phyloP scores from a whole-genome alignment of 306 rosid genomes.

The Cucumis melo region DNA sequence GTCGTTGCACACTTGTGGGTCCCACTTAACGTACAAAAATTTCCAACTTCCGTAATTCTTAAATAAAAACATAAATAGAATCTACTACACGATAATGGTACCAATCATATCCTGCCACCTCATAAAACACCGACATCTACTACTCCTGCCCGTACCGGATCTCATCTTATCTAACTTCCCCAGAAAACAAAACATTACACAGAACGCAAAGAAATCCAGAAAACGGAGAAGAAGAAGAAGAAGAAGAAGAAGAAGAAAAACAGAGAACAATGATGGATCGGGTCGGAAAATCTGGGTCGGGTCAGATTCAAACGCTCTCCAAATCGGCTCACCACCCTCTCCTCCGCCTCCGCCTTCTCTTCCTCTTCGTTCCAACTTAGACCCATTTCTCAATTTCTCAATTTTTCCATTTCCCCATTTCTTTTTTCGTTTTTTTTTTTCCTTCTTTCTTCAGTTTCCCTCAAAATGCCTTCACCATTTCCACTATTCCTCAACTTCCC shows the following conservation, averaged over 20 bases:
- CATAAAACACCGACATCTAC: too few species aligned
- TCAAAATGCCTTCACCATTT: conserved; percentile 9
- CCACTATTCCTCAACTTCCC: conserved; percentile 7
- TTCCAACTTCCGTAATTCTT: background rate
- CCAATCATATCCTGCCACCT: background rate
- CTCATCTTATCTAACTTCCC: background rate
- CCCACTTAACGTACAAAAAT: background rate
- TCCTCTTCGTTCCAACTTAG: conserved; percentile 40
- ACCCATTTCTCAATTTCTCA: background rate
- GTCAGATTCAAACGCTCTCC: conserved; percentile 15
- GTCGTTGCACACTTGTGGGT: background rate
- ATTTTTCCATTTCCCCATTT: background rate
- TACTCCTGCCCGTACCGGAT: background rate
- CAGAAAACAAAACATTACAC: background rate
- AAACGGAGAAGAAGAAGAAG: background rate
- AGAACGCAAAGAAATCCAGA: background rate
- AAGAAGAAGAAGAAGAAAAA: background rate
- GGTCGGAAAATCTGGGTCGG: background rate
- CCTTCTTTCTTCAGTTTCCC: conserved; percentile 14
- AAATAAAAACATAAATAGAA: background rate
- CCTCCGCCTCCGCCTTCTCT: conserved; percentile 31
- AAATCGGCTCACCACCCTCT: conserved; percentile 27
- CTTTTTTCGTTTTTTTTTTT: background rate
- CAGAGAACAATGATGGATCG: background rate
- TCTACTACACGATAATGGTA: background rate